Conservation (phyloP, 306 rosid species). For the Alnus glutinosa region DNA sequence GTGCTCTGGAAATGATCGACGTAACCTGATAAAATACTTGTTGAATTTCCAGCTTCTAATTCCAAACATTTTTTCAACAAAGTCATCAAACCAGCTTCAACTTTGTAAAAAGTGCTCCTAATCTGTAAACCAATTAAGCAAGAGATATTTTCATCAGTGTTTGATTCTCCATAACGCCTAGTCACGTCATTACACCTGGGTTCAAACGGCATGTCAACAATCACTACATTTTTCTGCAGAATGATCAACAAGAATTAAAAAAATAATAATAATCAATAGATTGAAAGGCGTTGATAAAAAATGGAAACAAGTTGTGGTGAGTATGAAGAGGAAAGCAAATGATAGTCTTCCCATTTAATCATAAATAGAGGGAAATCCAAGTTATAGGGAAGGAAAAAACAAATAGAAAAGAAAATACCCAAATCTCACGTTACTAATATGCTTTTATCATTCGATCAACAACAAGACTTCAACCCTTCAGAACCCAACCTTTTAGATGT, state of each 20-base stretch:
- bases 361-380: background rate
- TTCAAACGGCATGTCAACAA: slow-evolving; percentile 21
- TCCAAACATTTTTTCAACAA: slow-evolving; percentile 70
- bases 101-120: slow-evolving; percentile 43
- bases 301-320: background rate
- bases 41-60: slow-evolving; percentile 52
- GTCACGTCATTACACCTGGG: slow-evolving; percentile 23
- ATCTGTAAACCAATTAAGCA: slow-evolving; percentile 60
- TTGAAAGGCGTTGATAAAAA: slow-evolving; percentile 12
- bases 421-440: background rate
- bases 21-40: slow-evolving; percentile 54
- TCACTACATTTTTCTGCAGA: slow-evolving; percentile 41
- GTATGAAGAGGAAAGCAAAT: background rate
- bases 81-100: slow-evolving; percentile 66
- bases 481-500: background rate
- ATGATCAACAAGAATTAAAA: slow-evolving; percentile 5
- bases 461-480: background rate
- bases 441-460: background rate
- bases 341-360: background rate
- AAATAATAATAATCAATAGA: slow-evolving; percentile 5
- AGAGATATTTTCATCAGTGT: slow-evolving; percentile 44
- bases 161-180: slow-evolving; percentile 27
- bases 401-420: background rate
- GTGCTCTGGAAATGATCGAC: slow-evolving; percentile 78
- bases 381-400: background rate